A percentile compares a stretch with the other conserved stretches of the same genome.
Conservation (phyloP, 2,329 filamentous ascomycete genomes). For the Fusarium sp. region DNA sequence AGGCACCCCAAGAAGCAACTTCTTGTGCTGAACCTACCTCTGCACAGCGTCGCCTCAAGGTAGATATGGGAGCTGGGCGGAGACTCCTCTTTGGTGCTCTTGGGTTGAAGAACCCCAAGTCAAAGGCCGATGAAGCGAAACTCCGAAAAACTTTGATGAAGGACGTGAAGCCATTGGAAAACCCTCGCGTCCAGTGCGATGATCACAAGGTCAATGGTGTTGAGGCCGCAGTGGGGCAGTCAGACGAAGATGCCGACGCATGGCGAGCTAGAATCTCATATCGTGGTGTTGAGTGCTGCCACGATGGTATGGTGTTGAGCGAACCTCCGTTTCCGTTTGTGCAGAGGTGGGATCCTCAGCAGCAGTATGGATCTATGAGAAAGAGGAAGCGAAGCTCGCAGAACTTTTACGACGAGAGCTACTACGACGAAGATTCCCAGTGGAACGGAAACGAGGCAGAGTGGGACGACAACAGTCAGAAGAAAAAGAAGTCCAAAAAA, state of each 20-base stretch:
- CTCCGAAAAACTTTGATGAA: slow-evolving; percentile 73
- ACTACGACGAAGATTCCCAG: slow-evolving; percentile 49
- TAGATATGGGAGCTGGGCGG: slow-evolving; percentile 72
- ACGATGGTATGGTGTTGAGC: slow-evolving; percentile 77
- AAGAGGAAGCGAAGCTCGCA: slow-evolving; percentile 67
- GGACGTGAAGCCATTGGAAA: slow-evolving; percentile 61
- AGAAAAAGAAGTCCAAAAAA: slow-evolving; percentile 58
- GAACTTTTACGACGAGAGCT: slow-evolving; percentile 50
- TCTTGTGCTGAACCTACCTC: slow-evolving; percentile 23
- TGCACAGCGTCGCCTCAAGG: slow-evolving; percentile 39
- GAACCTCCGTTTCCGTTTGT: slow-evolving; percentile 91
- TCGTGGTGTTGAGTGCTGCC: slow-evolving; percentile 86
- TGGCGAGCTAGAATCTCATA: slow-evolving; percentile 85
- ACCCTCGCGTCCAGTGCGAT: slow-evolving; percentile 52
- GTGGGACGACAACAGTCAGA: slow-evolving; percentile 56
- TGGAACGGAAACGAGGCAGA: slow-evolving; percentile 48
- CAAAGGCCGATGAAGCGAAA: slow-evolving; percentile 77
- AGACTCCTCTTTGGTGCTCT: slow-evolving; percentile 82
- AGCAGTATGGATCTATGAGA: slow-evolving; percentile 63
- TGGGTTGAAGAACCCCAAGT: slow-evolving; percentile 78
- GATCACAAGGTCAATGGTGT: slow-evolving; percentile 24
- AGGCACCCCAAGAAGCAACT: slow-evolving; percentile 9
- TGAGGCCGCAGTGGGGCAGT: slow-evolving; percentile 22
- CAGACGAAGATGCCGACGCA: slow-evolving; percentile 67
- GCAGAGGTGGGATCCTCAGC: slow-evolving; percentile 89